These are phyloP conservation scores for Fraxinus nigra DNA, from an alignment of 305 asterid genomes.

Conservation along the genomic window DNA sequence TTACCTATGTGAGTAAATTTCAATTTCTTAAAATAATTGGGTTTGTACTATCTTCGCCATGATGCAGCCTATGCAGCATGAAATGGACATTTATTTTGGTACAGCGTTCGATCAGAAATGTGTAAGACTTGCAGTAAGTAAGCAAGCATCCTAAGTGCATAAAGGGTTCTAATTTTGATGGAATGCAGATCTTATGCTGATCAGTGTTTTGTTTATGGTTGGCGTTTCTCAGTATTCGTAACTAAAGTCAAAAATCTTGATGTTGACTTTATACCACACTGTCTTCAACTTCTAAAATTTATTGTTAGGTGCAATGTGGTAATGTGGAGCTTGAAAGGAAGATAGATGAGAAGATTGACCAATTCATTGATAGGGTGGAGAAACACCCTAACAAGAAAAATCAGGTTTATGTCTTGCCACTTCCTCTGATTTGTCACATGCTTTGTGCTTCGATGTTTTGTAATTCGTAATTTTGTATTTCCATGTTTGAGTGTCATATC, in stretches of 20 bases:
- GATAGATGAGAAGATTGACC: conserved; percentile 83
- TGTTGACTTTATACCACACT: background rate
- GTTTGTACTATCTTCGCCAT: background rate
- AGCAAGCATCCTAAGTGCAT: background rate
- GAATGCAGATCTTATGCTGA: background rate
- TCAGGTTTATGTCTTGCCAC: conserved; percentile 53
- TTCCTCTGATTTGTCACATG: conserved; percentile 6
- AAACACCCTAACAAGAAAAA: conserved; percentile 93
- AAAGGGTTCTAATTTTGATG: background rate
- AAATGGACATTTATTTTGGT: background rate
- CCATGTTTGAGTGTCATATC: background rate
- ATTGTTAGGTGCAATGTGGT: conserved; percentile 79
- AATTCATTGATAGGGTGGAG: conserved; percentile 84
- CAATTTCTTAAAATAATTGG: background rate
- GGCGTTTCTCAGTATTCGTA: background rate
- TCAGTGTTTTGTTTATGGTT: background rate
- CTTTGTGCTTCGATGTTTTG: conserved; percentile 7
- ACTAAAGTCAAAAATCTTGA: background rate
- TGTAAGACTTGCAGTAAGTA: background rate
- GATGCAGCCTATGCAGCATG: background rate
- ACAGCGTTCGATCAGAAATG: background rate
- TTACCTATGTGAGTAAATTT: conserved; percentile 67
- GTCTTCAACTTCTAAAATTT: conserved; percentile 9
- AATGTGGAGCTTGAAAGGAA: conserved; percentile 78
- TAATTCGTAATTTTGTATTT: background rate